Conservation (phyloP, 2,329 filamentous ascomycete species). For the Trichoderma sp. region DNA sequence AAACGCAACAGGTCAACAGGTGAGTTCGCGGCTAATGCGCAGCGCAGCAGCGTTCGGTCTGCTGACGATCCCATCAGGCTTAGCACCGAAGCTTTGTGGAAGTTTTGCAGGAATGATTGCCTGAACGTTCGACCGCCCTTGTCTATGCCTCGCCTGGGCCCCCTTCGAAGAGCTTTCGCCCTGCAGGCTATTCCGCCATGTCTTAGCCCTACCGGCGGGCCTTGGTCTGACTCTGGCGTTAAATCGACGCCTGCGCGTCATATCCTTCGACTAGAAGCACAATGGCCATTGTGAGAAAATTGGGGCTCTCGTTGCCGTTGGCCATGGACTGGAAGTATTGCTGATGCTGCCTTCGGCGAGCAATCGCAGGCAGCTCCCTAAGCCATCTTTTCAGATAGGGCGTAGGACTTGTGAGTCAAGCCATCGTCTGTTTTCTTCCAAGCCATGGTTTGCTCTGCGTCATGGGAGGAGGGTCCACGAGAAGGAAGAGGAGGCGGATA, state of each 20-base stretch:
- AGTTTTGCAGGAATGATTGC: slow-evolving; percentile 6
- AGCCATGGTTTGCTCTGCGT: neutral
- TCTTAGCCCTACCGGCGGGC: slow-evolving; percentile 1
- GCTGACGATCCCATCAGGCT: slow-evolving; percentile 7
- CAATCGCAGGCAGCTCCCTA: neutral
- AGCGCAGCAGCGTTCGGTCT: slow-evolving; percentile 5
- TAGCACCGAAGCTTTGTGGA: neutral
- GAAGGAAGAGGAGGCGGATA: too few relatives aligned
- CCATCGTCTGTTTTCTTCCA: neutral
- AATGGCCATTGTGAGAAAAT: neutral
- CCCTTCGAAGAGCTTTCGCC: neutral
- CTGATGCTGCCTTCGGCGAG: slow-evolving; percentile 6
- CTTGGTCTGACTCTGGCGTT: neutral
- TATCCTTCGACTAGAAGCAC: neutral
- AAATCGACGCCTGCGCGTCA: neutral
- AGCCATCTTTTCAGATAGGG: slow-evolving; percentile 2
- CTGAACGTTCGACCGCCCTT: neutral
- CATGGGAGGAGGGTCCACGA: neutral
- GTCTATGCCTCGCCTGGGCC: slow-evolving; percentile 11
- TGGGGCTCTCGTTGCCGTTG: neutral
- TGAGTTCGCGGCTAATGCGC: neutral
- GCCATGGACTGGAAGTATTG: neutral
- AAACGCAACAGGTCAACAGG: neutral
- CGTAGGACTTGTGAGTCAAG: slow-evolving; percentile 15
- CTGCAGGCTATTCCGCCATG: neutral